Base-by-base conservation (phyloP, 1,284 basidiomycete species). In the Xerocomus minutiporus region DNA sequence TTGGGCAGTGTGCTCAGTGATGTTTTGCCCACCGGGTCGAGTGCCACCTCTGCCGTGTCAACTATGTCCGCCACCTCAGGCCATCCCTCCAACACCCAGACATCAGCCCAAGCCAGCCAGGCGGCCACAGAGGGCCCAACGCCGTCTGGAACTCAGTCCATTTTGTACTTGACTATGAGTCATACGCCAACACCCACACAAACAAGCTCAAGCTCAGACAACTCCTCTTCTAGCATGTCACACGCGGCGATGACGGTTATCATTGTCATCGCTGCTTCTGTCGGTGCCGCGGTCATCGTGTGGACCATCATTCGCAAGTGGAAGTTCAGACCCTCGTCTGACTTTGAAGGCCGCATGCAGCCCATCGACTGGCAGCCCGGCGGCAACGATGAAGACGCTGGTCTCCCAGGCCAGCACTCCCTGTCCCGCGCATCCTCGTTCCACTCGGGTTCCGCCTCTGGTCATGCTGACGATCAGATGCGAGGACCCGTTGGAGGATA, bases 241-340 rank as follows among this genome's bases (percentile, higher is more conserved):
- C 76, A 83, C 57, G 84, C 83, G 23, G 82, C 87, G 5, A 66
- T 91, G 52, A 91, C 87, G 25, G 75, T 83, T 46, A 75, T 94
- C 61, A 57, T 91, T 59, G 81, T 83, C 40, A 75, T 90, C 46
- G 88, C 82, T 8, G 77, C 83, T 5, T 81, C 79, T 42, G 66
- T 92, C 42, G 91, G 83, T 58, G 83, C 79, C 38, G 70, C 84
- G 34, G 77, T 78, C 49, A 81, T 91, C 58, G 77, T 86, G 58
- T 94, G 88, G 88, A 93, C 91, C 35, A 74, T 91, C 62, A 90
- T 93, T 78, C 86, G 92, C 73, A 93, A 93, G 72, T 92, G 88
- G 88, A 93, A 93, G 75, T 82, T 93, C 63, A 82, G 81, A 56
- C 84, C 87, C 49, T 90, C 88, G 41, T 79, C 81, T 67, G 78